Conservation (phyloP, 192 early-diverging fungal genomes). For the Linnemannia schmuckeri region DNA sequence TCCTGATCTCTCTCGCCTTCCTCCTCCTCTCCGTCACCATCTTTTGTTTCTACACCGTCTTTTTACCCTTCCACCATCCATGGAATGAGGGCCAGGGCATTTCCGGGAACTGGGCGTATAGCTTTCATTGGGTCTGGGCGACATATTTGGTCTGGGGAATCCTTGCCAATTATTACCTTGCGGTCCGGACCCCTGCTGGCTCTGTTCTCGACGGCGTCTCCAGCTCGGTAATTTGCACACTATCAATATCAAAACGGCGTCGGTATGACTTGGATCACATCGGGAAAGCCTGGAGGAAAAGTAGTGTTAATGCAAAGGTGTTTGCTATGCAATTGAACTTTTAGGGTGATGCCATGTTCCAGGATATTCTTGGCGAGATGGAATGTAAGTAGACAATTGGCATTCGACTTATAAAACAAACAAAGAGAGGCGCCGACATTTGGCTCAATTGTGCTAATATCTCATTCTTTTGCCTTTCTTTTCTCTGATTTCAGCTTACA, state of each 20-base stretch:
- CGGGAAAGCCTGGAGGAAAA: not conserved
- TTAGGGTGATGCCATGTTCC: constrained; percentile 60
- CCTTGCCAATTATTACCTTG: constrained; percentile 69
- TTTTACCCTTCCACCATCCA: constrained; percentile 61
- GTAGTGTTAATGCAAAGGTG: too few species aligned
- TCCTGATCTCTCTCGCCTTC: constrained; percentile 65
- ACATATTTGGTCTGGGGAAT: constrained; percentile 67
- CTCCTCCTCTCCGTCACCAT: constrained; percentile 59
- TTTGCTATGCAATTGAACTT: not conserved
- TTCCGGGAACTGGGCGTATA: constrained; percentile 54
- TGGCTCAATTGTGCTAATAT: not conserved
- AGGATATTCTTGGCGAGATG: constrained; percentile 60
- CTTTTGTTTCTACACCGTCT: constrained; percentile 59
- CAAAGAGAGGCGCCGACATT: not conserved
- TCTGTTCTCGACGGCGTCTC: constrained; percentile 53
- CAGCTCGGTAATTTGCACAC: constrained; percentile 22
- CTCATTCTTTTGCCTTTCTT: not conserved
- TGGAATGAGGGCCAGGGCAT: constrained; percentile 60
- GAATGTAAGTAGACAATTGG: constrained; percentile 54
- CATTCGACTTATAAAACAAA: constrained; percentile 46
- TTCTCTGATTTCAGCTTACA: constrained; percentile 27
- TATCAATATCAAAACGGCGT: too few species aligned
- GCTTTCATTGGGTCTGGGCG: constrained; percentile 45
- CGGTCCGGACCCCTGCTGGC: constrained; percentile 66
- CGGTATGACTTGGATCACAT: too few species aligned